These are phyloP conservation scores for Bjerkandera adusta DNA, from an alignment of 1,284 basidiomycete species.

Conservation along the genomic window DNA sequence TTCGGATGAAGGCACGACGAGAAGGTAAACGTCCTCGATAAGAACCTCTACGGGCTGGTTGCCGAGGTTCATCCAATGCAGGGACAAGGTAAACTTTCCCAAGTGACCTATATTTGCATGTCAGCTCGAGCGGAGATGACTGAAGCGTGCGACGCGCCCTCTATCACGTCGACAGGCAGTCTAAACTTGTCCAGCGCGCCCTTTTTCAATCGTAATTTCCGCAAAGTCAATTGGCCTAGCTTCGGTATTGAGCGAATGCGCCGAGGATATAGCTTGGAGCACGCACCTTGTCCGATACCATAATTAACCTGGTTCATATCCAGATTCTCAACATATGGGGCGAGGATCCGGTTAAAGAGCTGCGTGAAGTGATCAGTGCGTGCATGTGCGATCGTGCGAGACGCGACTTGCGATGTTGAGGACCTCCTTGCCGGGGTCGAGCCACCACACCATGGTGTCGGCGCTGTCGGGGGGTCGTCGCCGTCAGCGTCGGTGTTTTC, in stretches of 20 bases:
- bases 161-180: slow-evolving; percentile 93
- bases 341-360: slow-evolving; percentile 91
- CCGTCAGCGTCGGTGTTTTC: too few species aligned
- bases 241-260: slow-evolving; percentile 2
- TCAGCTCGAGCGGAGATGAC: neutral
- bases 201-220: slow-evolving; percentile 87
- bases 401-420: slow-evolving; percentile 59
- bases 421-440: slow-evolving; percentile 77
- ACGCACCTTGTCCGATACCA: slow-evolving; percentile 86
- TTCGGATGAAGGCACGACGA: slow-evolving; percentile 84
- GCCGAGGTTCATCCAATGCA: slow-evolving; percentile 96
- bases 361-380: slow-evolving; percentile 26
- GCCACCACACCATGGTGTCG: slow-evolving; percentile 74
- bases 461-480: too few species aligned
- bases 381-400: neutral
- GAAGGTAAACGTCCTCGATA: slow-evolving; percentile 94
- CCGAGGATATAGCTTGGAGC: slow-evolving; percentile 1
- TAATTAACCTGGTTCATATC: slow-evolving; percentile 95
- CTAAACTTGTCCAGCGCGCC: slow-evolving; percentile 96
- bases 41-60: slow-evolving; percentile 92
- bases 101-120: slow-evolving; percentile 77
- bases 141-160: slow-evolving; percentile 53
- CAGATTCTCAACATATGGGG: slow-evolving; percentile 96
- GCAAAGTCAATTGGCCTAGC: slow-evolving; percentile 83
- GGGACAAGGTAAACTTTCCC: slow-evolving; percentile 87